A percentile compares a stretch with the other conserved stretches of the same genome.
Conservation (phyloP, 257 asterid genomes). For the Schizonepeta tenuifolia region DNA sequence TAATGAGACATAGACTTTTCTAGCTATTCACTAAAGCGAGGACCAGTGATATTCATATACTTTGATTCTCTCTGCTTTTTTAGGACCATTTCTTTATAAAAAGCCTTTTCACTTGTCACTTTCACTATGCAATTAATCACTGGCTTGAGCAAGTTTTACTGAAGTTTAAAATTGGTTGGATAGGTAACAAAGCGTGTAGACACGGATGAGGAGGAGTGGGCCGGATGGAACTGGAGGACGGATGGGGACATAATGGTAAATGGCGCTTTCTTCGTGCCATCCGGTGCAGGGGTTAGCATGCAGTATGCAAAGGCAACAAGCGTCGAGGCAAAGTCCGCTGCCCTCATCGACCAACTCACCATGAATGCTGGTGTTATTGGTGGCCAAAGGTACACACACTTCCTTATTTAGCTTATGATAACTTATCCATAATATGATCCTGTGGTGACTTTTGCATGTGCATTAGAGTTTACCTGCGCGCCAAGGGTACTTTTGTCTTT, state of each 20-base stretch:
- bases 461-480: background rate
- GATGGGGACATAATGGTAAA: conserved; percentile 67
- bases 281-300: conserved; percentile 52
- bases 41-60: conserved; percentile 17
- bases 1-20: conserved; percentile 9
- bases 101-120: conserved; percentile 8
- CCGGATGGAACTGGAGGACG: conserved; percentile 70
- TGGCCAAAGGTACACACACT: conserved; percentile 43
- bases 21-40: conserved; percentile 15
- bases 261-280: conserved; percentile 71
- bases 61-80: conserved; percentile 4
- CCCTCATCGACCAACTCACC: conserved; percentile 49
- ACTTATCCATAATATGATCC: background rate
- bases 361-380: conserved; percentile 54
- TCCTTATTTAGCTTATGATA: background rate
- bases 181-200: conserved; percentile 72
- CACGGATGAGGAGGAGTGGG: conserved; percentile 56
- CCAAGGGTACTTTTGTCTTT: conserved; percentile 32
- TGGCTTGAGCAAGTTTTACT: background rate
- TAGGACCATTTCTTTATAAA: background rate
- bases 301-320: conserved; percentile 60
- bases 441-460: background rate
- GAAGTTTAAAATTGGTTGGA: background rate
- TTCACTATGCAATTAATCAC: conserved; percentile 8
- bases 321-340: conserved; percentile 47